Percentiles rank a stretch among this genome's conserved stretches.
Evolutionary conservation across 1,284 basidiomycete genomes (phyloP).

Genomic region (Prillingera fragicola): DNA sequence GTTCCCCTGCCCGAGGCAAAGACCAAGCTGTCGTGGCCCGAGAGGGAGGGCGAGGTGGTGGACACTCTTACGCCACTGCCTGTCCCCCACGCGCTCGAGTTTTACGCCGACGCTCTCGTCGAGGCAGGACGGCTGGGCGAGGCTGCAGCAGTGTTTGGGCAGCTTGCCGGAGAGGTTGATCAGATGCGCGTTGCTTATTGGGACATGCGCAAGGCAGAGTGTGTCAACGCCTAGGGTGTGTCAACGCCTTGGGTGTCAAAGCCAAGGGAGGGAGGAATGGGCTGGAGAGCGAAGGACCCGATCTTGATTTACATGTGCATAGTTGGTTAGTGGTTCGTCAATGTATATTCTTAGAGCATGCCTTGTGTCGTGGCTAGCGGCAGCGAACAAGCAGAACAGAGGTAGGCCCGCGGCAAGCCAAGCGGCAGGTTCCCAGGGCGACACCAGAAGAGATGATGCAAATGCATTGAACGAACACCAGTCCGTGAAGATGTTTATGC

Average conservation of each 20-base stretch:
- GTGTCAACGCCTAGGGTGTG: constrained; percentile 12
- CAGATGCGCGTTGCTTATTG: constrained; percentile 56
- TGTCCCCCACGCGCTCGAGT: constrained; percentile 71
- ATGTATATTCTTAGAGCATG: no score
- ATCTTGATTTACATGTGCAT: neutral
- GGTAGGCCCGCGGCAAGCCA: no score
- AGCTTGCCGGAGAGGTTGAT: constrained; percentile 66
- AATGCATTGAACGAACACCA: no score
- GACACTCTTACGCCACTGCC: constrained; percentile 63
- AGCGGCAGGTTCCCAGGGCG: no score
- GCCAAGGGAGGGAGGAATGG: no score
- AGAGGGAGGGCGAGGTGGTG: constrained; percentile 53
- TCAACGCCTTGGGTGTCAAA: no score
- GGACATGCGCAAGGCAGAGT: constrained; percentile 30
- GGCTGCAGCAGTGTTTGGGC: constrained; percentile 61
- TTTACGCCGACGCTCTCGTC: constrained; percentile 72
- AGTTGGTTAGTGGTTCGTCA: no score
- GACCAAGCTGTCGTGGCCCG: constrained; percentile 26
- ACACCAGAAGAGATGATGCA: no score
- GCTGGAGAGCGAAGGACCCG: no score
- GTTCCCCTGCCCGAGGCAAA: constrained; percentile 21
- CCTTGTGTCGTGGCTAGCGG: no score
- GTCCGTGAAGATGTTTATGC: no score
- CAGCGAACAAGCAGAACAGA: no score
- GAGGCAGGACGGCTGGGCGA: constrained; percentile 53